Evolutionary conservation across 106 monocot genomes (phyloP).

Genomic region (Hemerocallis citrina): DNA sequence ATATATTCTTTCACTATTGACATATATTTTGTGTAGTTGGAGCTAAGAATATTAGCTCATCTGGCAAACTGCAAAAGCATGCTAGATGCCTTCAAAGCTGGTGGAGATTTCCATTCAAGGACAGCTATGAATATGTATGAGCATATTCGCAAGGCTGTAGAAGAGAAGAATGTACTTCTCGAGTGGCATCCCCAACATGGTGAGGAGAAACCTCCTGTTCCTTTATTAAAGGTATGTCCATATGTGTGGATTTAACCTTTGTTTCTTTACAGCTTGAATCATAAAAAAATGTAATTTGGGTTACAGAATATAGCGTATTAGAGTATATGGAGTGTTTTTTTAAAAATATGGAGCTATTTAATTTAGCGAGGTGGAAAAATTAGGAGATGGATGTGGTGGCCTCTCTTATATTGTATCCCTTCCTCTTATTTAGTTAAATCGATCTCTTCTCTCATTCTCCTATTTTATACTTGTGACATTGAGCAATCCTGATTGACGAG

Average conservation of each 20-base stretch:
- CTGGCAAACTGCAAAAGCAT: conserved; percentile 85
- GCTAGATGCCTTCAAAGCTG: conserved; percentile 90
- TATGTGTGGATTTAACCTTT: not conserved
- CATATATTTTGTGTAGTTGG: conserved; percentile 41
- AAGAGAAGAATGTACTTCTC: conserved; percentile 63
- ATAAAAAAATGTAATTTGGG: no score
- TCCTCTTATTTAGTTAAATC: no score
- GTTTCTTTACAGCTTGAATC: no score
- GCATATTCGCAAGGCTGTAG: conserved; percentile 69
- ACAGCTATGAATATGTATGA: conserved; percentile 99
- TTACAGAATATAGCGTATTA: no score
- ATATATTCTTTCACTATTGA: not conserved
- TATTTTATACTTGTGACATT: no score
- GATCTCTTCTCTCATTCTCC: no score
- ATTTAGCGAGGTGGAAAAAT: no score
- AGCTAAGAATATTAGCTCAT: conserved; percentile 97
- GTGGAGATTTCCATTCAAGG: conserved; percentile 98
- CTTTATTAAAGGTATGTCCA: conserved; percentile 87
- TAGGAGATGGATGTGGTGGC: no score
- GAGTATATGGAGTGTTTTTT: no score
- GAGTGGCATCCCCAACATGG: conserved; percentile 91
- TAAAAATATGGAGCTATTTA: no score
- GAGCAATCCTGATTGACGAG: no score
- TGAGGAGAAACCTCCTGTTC: conserved; percentile 90
- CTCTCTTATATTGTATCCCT: no score